phyloP scores from a whole-genome alignment of 306 rosid genomes.

The Betula pendula region DNA sequence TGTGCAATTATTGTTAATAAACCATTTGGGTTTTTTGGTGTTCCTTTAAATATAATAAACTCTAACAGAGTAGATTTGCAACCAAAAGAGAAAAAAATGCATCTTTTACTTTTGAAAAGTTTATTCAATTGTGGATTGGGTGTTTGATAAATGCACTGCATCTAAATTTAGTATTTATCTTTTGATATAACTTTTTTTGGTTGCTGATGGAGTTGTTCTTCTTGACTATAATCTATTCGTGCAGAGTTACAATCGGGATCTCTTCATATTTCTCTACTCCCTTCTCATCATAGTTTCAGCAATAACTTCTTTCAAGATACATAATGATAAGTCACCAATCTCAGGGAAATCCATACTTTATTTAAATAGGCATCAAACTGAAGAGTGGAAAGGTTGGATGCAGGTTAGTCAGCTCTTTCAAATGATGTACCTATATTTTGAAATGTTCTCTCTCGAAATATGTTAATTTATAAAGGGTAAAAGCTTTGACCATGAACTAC shows the following conservation, averaged over 20 bases:
- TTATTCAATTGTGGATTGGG: background rate
- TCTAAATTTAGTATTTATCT: conserved; percentile 1
- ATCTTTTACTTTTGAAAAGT: background rate
- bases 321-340: conserved; percentile 78
- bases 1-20: background rate
- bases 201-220: conserved; percentile 19
- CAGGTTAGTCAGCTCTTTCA: conserved; percentile 63
- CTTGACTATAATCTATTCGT: conserved; percentile 30
- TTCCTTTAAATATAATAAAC: background rate
- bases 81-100: background rate
- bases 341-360: conserved; percentile 87
- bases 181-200: background rate
- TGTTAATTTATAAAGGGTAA: conserved; percentile 18
- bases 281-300: conserved; percentile 94
- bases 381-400: conserved; percentile 99
- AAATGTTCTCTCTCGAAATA: conserved; percentile 12
- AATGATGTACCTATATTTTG: conserved; percentile 15
- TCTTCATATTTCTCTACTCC: conserved; percentile 79
- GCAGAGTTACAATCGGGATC: conserved; percentile 96
- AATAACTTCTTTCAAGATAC: conserved; percentile 72
- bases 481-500: conserved; percentile 1
- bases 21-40: background rate
- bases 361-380: conserved; percentile 97
- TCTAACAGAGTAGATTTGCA: background rate
- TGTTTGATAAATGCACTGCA: background rate